Evolutionary conservation across 1,284 basidiomycete genomes (phyloP), one percentile per base, ranked within the genome.

Genomic region (Megacollybia platyphylla): DNA sequence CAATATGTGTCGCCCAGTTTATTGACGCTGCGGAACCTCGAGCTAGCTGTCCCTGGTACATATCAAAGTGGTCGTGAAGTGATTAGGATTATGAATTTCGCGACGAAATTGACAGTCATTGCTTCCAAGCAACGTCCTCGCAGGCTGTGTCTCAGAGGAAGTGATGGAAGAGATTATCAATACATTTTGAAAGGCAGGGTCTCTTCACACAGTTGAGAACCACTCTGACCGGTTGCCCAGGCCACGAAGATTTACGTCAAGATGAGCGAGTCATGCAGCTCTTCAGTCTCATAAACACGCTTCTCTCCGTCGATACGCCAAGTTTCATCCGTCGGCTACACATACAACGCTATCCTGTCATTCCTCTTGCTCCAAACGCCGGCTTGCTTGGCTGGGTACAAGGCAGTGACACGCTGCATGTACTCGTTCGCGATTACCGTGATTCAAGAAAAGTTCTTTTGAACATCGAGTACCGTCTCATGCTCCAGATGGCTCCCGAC

Each of bases 181-280:
- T 99, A 93, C 58, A 54, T 79, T 40, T 72, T 99, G 48, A 99
- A 99, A 71, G 94, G 92, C 76, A 46, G 31, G 62, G 24, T 24
- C 13, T 31, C 17, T 11, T 50, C 32, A n/a, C 28, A 36, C 28
- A 24, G 24, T n/a, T 26, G 28, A 9, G 13, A 36, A 36, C 26
- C 10, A 9, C 11, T 24, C 8, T 31, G 24, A 15, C 20, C 11
- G 39, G 28, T 11, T 20, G 27, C 32, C 6, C 48, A 89, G 87
- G 89, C n/a, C 94, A 97, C 62, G 96, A 98, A 64, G 96, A 99
- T 66, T 69, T 98, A 50, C 90, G 96, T 42, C 96, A 98, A 64
- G 96, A 99, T 60, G 96, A 99, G 59, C 79, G 96, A 48, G 96
- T 98, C 47, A 98, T 98, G 96, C 96, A 99, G 61, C 73, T 98